A percentile compares a stretch with the other conserved stretches of the same genome.
Conservation (phyloP, 2,329 filamentous ascomycete species). For the Akanthomyces dipterigenus region DNA sequence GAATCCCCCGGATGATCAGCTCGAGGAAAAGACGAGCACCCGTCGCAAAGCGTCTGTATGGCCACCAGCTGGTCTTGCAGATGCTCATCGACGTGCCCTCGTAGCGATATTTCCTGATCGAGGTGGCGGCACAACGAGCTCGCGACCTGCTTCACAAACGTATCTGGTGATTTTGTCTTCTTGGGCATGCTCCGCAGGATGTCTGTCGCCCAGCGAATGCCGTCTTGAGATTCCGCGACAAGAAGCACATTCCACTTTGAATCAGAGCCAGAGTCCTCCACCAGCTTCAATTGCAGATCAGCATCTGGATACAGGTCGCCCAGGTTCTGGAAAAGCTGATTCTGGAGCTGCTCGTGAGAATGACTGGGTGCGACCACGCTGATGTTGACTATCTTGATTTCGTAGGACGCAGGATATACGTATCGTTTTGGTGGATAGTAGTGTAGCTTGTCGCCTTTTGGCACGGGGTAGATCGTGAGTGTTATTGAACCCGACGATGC, state of each 20-base stretch:
- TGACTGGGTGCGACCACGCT: constrained; percentile 42
- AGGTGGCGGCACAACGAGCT: constrained; percentile 39
- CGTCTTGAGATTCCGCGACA: constrained; percentile 43
- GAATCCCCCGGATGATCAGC: constrained; percentile 16
- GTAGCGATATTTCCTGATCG: constrained; percentile 35
- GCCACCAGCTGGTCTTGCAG: constrained; percentile 56
- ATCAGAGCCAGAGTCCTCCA: constrained; percentile 45
- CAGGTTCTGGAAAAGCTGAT: constrained; percentile 34
- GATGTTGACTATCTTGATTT: constrained; percentile 41
- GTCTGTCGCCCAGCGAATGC: constrained; percentile 45
- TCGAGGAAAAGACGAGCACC: constrained; percentile 40
- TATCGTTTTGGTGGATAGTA: constrained; percentile 22
- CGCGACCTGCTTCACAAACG: constrained; percentile 35
- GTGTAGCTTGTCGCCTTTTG: constrained; percentile 29
- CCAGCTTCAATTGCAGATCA: constrained; percentile 36
- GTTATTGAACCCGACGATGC: constrained; percentile 34
- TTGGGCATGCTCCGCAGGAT: constrained; percentile 34
- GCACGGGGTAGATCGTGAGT: constrained; percentile 33
- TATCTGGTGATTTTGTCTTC: constrained; percentile 25
- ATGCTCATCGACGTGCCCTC: constrained; percentile 47
- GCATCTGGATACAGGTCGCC: constrained; percentile 34
- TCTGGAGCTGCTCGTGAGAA: constrained; percentile 36
- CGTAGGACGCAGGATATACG: constrained; percentile 22
- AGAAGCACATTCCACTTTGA: constrained; percentile 50
- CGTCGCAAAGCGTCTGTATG: constrained; percentile 52